Base-by-base conservation (phyloP, 768 basidiomycete species). In the Cystofilobasidium bisporidii region DNA sequence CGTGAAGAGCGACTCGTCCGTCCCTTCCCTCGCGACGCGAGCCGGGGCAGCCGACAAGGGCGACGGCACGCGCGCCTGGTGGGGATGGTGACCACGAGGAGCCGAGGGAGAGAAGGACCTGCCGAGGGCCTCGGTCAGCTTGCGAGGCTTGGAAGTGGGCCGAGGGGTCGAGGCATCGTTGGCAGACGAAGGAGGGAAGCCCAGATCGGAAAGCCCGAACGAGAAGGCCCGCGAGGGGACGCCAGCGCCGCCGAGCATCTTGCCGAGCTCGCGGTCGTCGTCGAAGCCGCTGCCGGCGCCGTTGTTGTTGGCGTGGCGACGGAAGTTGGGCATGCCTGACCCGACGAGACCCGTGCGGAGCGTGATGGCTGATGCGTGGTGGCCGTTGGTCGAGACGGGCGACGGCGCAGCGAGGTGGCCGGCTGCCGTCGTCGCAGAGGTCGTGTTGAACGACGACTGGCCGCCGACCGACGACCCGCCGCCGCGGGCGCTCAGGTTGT, bases 321-420 rank as follows among this genome's bases (percentile, higher is more conserved):
- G 33, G 2, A 12, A 41, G 36, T 6, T 1, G 2, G 58, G 28
- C 17, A 41, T 12, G 26, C 60, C 79, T 3, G 84, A 80, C 2
- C 80, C 81, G 43, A 82, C 85, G 14, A 94, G 81, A 0, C 92
- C 91, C 4, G 90, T 89, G 62, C 83, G 87, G 22, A 96, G 81
- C 0, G 92, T 94, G 62, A 94, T 80, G 2, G 84, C 89, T 71
- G 87, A 89, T 30, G 89, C 91, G 77, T 96, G 92, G 76, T 96
- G 92, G 1, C 86, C 89, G 12, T 84, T 85, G 0, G 91, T 93
- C 0, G 89, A 91, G 67, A 89, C 67, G 40, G 67, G 67, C 53
- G 53, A 56, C 6, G 53, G 53, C 3, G 28, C 26, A 30, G 2
- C 5, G 15, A 2, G 28, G 26, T 17, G 5, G 28, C n/a, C 22